Evolutionary conservation across 2,329 filamentous ascomycete species (phyloP), one percentile per base, ranked within the genome.

Genomic region (Exserohilum rostratum): DNA sequence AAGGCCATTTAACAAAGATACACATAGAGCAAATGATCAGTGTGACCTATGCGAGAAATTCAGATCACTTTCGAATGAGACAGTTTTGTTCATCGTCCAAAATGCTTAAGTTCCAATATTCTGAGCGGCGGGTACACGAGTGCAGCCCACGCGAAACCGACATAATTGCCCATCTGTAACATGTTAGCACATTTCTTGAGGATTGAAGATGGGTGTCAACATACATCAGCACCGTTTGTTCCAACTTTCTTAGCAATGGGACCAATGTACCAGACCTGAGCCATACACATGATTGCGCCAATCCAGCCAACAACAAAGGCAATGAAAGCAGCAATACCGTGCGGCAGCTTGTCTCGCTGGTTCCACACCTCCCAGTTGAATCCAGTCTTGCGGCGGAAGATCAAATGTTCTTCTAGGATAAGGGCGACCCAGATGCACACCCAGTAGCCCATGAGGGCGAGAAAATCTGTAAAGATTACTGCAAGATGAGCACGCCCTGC

Each of bases 401-500:
- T 77, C 17, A 87, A 69, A 44, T 87, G 82, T 66, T 90, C 87
- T 65, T 85, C 80, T 2, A 86, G 71, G 2, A 84, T 77, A 42
- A 90, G 87, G 1, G 82, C 81, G 17, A 88, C 79, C 84, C 85
- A 88, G 39, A 88, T 84, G 12, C 81, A 81, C 13, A 88, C 80
- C 86, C 86, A 90, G 71, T 89, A 90, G 1, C 87, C 87, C 84
- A 90, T 89, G 18, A 90, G 74, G 0, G 86, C 85, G 5, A 90
- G 78, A 69, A 90, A 89, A 67, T 89, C 89, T 10, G 84, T 85
- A 68, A 90, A 88, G 53, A 90, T 87, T 22, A 80, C 80, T 0
- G 85, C 82, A 2, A 90, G 79, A 60, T 86, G 74, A 20, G 81
- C 79, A 12, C 86, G 81, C 0, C 87, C 87, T 0, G 82, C 87